A percentile compares a stretch with the other conserved stretches of the same genome.
These are phyloP conservation scores for Mollisia scopiformis DNA, from an alignment of 2,329 filamentous ascomycete genomes.

Conservation along the genomic window DNA sequence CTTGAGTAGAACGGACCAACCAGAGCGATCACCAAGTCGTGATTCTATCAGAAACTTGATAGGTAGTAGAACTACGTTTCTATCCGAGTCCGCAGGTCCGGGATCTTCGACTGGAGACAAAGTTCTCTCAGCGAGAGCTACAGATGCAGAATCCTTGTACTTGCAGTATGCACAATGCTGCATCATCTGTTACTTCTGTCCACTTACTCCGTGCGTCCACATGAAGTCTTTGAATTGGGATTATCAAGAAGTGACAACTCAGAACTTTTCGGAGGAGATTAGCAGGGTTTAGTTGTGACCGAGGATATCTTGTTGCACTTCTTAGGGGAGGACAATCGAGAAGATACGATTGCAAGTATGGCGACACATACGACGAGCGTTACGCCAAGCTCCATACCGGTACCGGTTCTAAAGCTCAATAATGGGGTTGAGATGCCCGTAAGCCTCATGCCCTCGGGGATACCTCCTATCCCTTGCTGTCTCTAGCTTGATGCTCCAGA, in stretches of 20 bases:
- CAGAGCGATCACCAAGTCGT: background rate
- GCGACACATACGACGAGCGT: background rate
- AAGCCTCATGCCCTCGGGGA: no score
- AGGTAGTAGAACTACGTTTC: background rate
- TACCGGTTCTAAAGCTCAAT: slow-evolving; percentile 36
- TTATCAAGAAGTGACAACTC: background rate
- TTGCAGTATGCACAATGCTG: background rate
- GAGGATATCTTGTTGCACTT: background rate
- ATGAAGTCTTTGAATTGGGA: no score
- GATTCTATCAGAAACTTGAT: background rate
- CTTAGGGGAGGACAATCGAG: no score
- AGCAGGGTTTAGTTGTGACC: background rate
- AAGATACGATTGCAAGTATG: background rate
- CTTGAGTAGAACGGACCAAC: no score
- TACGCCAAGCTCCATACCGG: background rate
- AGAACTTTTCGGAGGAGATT: background rate
- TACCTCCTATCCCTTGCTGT: no score
- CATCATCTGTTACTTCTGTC: background rate
- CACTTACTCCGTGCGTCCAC: no score
- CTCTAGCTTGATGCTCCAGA: no score
- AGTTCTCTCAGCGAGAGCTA: background rate
- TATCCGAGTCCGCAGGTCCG: background rate
- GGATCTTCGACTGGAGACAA: no score
- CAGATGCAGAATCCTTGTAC: background rate
- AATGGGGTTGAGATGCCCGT: slow-evolving; percentile 40